phyloP scores from a whole-genome alignment of 2,329 filamentous ascomycete genomes.

The Penicillium sp. region DNA sequence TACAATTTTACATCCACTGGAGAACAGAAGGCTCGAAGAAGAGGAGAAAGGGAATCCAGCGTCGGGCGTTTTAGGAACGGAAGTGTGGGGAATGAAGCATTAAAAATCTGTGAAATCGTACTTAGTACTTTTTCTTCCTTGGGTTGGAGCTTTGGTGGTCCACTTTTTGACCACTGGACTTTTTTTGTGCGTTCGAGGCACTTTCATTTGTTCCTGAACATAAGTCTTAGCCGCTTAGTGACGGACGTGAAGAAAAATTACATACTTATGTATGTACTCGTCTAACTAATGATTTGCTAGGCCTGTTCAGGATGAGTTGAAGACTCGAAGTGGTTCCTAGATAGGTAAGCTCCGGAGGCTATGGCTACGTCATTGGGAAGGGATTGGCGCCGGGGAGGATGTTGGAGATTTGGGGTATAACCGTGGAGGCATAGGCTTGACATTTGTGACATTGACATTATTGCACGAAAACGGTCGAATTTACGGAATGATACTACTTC shows the following conservation, averaged over 20 bases:
- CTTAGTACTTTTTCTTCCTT: not conserved
- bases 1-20: constrained; percentile 12
- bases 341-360: constrained; percentile 3
- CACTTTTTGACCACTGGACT: not conserved
- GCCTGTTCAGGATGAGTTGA: not conserved
- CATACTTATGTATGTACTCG: not conserved
- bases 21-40: constrained; percentile 6
- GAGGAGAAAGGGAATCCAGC: not conserved
- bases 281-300: not conserved
- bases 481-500: not conserved
- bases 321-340: not conserved
- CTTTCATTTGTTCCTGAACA: not conserved
- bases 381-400: not conserved
- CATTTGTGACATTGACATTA: not conserved
- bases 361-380: constrained; percentile 20
- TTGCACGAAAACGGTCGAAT: not conserved
- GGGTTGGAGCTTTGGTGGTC: not conserved
- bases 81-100: constrained; percentile 20
- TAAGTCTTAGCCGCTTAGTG: not conserved
- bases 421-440: not conserved
- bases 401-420: constrained; percentile 4
- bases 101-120: constrained; percentile 1
- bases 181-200: not conserved
- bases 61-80: constrained; percentile 34
- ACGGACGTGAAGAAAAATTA: not conserved